Evolutionary conservation across 108 stramenopile species (phyloP).

Genomic region (Nannochloropsis oceanica): DNA sequence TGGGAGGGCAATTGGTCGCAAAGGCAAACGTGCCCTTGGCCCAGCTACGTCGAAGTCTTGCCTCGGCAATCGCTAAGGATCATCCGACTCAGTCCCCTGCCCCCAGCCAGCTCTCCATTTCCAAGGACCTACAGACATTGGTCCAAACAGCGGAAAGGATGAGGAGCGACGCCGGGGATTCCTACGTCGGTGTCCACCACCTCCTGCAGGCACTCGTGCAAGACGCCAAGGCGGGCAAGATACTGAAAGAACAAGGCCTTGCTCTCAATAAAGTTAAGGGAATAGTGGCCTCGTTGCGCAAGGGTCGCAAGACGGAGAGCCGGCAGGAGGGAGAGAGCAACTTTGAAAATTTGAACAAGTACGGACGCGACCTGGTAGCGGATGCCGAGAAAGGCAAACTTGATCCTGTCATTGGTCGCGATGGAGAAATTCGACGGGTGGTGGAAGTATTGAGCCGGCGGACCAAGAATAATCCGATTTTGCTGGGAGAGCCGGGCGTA

Average conservation of each 20-base stretch:
- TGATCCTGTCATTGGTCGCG: slow-evolving; percentile 25
- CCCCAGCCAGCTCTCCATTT: background rate
- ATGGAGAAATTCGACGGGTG: slow-evolving; percentile 44
- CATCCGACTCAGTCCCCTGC: background rate
- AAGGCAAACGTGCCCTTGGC: background rate
- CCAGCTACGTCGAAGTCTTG: background rate
- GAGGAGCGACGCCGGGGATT: background rate
- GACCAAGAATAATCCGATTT: slow-evolving; percentile 63
- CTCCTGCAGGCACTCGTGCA: background rate
- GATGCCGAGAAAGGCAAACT: slow-evolving; percentile 16
- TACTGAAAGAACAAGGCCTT: background rate
- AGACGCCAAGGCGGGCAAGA: background rate
- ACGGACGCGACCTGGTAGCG: slow-evolving; percentile 13
- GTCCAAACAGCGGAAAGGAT: background rate
- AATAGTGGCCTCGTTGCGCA: background rate
- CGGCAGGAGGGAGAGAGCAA: background rate
- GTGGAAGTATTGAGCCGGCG: slow-evolving; percentile 57
- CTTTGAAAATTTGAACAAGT: slow-evolving; percentile 7
- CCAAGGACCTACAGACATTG: background rate
- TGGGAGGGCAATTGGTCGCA: background rate
- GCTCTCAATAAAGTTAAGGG: background rate
- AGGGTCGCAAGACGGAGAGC: slow-evolving; percentile 1
- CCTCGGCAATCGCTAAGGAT: background rate
- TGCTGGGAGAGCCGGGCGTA: slow-evolving; percentile 50
- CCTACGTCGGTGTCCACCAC: background rate